Percentiles rank a stretch among this genome's conserved stretches.
These are phyloP conservation scores for Pythium pyrilobum DNA, from an alignment of 352 stramenopile species.

Conservation along the genomic window DNA sequence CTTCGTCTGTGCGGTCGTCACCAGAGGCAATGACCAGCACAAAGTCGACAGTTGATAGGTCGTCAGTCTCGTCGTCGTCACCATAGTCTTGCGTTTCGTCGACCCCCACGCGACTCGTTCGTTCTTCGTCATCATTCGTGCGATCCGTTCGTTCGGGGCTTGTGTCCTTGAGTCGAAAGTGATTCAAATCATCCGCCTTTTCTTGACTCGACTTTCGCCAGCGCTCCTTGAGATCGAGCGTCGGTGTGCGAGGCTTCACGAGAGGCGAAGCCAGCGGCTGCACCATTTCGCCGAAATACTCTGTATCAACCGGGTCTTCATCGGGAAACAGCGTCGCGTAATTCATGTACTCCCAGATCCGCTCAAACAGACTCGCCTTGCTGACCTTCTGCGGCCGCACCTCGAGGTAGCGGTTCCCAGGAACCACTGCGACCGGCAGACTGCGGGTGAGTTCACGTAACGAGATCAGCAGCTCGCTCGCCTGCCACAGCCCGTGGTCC, in stretches of 20 bases:
- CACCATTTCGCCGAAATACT: slow-evolving; percentile 67
- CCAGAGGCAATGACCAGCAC: slow-evolving; percentile 80
- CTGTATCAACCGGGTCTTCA: slow-evolving; percentile 53
- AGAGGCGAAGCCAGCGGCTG: slow-evolving; percentile 40
- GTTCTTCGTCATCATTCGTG: not conserved
- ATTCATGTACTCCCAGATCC: slow-evolving; percentile 85
- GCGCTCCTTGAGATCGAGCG: slow-evolving; percentile 10
- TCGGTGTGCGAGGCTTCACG: slow-evolving; percentile 25
- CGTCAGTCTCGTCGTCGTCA: slow-evolving; percentile 3
- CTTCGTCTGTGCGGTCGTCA: slow-evolving; percentile 79
- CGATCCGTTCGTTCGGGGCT: not conserved
- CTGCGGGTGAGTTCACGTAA: slow-evolving; percentile 70
- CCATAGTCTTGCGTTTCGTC: not conserved
- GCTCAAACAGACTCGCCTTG: slow-evolving; percentile 74
- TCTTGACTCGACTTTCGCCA: slow-evolving; percentile 20
- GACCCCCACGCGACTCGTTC: not conserved
- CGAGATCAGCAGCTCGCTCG: slow-evolving; percentile 82
- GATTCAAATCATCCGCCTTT: slow-evolving; percentile 7
- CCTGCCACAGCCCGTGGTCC: slow-evolving; percentile 86
- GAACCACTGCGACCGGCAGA: slow-evolving; percentile 66
- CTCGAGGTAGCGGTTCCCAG: slow-evolving; percentile 71
- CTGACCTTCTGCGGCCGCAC: slow-evolving; percentile 76
- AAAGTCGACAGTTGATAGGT: slow-evolving; percentile 52
- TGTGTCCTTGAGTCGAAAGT: slow-evolving; percentile 12
- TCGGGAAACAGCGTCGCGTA: slow-evolving; percentile 57